phyloP scores from a whole-genome alignment of 208 protist genomes.

The Wallacemonas sp. region DNA sequence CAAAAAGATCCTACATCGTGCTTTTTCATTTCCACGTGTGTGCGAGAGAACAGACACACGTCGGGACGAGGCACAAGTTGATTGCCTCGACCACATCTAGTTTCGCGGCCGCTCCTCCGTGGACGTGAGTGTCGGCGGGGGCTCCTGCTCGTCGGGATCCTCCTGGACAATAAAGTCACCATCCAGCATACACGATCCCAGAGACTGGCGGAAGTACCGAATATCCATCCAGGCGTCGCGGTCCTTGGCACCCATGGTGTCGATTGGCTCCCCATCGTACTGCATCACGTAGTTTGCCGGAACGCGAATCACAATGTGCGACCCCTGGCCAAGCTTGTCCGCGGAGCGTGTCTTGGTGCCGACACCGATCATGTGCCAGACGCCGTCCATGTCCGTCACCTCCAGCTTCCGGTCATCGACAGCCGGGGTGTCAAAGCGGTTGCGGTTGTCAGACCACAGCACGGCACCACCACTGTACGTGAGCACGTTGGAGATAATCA shows the following conservation, averaged over 20 bases:
- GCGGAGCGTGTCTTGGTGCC: constrained; percentile 36
- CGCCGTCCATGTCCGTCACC: constrained; percentile 40
- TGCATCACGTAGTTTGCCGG: constrained; percentile 59
- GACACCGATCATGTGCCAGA: constrained; percentile 64
- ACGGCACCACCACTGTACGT: constrained; percentile 57
- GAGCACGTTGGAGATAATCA: constrained; percentile 57
- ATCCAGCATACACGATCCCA: constrained; percentile 21
- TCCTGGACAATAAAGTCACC: constrained; percentile 18
- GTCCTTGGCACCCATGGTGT: constrained; percentile 26
- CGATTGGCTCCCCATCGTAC: constrained; percentile 66
- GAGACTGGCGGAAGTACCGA: constrained; percentile 33
- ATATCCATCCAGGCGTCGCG: constrained; percentile 33
- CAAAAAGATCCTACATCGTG: too few relatives aligned
- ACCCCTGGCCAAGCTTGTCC: constrained; percentile 41
- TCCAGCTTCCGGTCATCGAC: constrained; percentile 52
- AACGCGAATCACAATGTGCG: constrained; percentile 32
- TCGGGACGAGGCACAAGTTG: too few relatives aligned
- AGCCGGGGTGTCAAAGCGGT: constrained; percentile 22
- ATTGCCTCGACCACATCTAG: too few relatives aligned
- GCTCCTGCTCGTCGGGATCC: not conserved
- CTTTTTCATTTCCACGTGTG: too few relatives aligned
- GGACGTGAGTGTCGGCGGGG: not conserved
- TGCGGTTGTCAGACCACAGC: constrained; percentile 44
- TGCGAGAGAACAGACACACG: too few relatives aligned
- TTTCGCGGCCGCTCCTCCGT: not conserved